These are phyloP conservation scores for Cadophora sp. DNA, from an alignment of 2,329 filamentous ascomycete species.

Conservation along the genomic window DNA sequence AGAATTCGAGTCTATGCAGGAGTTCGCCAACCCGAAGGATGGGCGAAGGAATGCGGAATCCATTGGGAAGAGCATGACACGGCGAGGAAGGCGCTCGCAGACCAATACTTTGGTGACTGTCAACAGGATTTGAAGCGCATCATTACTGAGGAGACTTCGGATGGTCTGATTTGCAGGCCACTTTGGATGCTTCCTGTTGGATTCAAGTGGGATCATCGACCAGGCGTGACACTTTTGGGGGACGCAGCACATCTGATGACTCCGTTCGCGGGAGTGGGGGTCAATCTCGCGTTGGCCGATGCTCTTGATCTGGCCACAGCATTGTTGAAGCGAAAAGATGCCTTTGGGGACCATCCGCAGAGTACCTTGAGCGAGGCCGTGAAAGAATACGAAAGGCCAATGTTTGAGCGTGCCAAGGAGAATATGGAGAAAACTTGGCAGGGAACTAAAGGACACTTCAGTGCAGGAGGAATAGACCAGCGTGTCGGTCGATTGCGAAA, in stretches of 20 bases:
- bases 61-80: no score
- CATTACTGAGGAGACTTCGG: not conserved
- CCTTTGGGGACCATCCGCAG: conserved; percentile 9
- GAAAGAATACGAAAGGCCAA: conserved; percentile 33
- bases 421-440: conserved; percentile 34
- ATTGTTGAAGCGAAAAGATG: conserved; percentile 37
- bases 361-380: conserved; percentile 26
- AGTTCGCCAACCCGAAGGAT: no score
- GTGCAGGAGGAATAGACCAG: conserved; percentile 26
- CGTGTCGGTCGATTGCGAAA: not conserved
- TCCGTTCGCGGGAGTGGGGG: conserved; percentile 54
- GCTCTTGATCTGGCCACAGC: conserved; percentile 49
- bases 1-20: no score
- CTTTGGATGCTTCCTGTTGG: conserved; percentile 45
- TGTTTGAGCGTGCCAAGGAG: conserved; percentile 35
- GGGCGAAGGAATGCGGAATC: no score
- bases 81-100: no score
- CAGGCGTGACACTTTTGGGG: conserved; percentile 55
- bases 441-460: conserved; percentile 33
- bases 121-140: no score
- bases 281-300: conserved; percentile 55
- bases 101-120: no score
- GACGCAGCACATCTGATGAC: conserved; percentile 58
- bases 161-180: conserved; percentile 32
- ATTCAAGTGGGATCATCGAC: conserved; percentile 36